phyloP scores from a whole-genome alignment of 2,329 filamentous ascomycete species.

The Huntiella savannae region DNA sequence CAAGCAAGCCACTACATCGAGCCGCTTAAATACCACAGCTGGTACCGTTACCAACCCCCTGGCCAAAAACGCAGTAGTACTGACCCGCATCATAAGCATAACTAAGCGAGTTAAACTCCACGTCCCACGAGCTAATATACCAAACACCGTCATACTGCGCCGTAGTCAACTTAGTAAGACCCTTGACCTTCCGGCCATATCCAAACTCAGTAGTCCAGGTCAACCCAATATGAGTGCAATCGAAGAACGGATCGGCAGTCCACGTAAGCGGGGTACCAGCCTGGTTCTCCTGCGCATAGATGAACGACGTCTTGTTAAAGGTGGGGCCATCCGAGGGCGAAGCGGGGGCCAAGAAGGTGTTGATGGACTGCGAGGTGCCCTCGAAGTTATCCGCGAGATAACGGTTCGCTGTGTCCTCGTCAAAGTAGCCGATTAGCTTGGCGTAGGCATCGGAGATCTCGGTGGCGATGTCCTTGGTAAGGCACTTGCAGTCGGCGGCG shows the following conservation, averaged over 20 bases:
- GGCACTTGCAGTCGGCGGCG: conserved; percentile 10
- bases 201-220: conserved; percentile 12
- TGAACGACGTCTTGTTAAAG: conserved; percentile 12
- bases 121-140: conserved; percentile 12
- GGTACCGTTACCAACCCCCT: conserved; percentile 5
- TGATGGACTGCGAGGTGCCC: conserved; percentile 12
- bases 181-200: conserved; percentile 7
- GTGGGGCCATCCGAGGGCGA: conserved; percentile 10
- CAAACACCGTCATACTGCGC: conserved; percentile 12
- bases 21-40: conserved; percentile 9
- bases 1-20: too few relatives aligned
- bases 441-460: conserved; percentile 20
- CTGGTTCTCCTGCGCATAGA: conserved; percentile 9
- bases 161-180: conserved; percentile 13
- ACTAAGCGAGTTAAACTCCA: conserved; percentile 13
- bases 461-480: conserved; percentile 10
- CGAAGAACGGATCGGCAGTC: conserved; percentile 7
- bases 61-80: conserved; percentile 13
- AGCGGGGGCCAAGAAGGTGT: conserved; percentile 11
- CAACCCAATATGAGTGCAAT: conserved; percentile 11
- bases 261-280: conserved; percentile 6
- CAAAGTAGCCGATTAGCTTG: conserved; percentile 33
- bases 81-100: conserved; percentile 12
- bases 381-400: conserved; percentile 12
- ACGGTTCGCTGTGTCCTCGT: conserved; percentile 22